These are phyloP conservation scores for Amanita polypyramis DNA, from an alignment of 768 basidiomycete species.

Conservation along the genomic window DNA sequence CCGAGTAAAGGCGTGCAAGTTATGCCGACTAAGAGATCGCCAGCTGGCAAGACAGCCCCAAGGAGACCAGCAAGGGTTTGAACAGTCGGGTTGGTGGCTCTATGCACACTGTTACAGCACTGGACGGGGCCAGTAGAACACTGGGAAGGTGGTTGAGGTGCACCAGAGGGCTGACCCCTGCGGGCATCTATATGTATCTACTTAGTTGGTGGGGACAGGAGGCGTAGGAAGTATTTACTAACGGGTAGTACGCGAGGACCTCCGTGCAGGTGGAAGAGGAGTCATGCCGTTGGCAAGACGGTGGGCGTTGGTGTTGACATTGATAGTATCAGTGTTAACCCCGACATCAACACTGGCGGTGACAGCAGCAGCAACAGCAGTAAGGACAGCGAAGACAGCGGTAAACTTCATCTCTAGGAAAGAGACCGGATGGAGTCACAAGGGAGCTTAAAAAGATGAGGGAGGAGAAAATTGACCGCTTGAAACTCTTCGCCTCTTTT, in stretches of 20 bases:
- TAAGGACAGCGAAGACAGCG: conserved; percentile 26
- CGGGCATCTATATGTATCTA: conserved; percentile 22
- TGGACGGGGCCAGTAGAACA: conserved; percentile 34
- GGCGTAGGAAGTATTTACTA: conserved; percentile 17
- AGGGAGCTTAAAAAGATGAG: conserved; percentile 4
- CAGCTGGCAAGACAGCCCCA: conserved; percentile 18
- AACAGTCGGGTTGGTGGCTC: conserved; percentile 10
- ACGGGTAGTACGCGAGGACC: conserved; percentile 21
- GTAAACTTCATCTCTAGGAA: conserved; percentile 28
- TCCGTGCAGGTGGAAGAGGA: conserved; percentile 34
- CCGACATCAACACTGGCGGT: conserved; percentile 20
- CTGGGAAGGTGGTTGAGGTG: conserved; percentile 12
- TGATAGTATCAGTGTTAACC: too few species aligned
- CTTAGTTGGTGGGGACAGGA: not conserved
- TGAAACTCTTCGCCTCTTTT: too few species aligned
- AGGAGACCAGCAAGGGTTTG: conserved; percentile 19
- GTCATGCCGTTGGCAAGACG: conserved; percentile 44
- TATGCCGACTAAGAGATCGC: conserved; percentile 20
- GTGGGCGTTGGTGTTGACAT: conserved; percentile 35
- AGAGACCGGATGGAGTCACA: conserved; percentile 9
- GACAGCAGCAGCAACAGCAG: conserved; percentile 26
- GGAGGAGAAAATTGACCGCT: conserved; percentile 2
- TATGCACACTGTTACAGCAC: conserved; percentile 29
- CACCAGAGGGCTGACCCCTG: conserved; percentile 23
- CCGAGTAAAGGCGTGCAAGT: conserved; percentile 28